Percentiles rank a stretch among this genome's conserved stretches.
These are phyloP conservation scores for Strigomonas galati DNA, from an alignment of 208 protist species.

Conservation along the genomic window DNA sequence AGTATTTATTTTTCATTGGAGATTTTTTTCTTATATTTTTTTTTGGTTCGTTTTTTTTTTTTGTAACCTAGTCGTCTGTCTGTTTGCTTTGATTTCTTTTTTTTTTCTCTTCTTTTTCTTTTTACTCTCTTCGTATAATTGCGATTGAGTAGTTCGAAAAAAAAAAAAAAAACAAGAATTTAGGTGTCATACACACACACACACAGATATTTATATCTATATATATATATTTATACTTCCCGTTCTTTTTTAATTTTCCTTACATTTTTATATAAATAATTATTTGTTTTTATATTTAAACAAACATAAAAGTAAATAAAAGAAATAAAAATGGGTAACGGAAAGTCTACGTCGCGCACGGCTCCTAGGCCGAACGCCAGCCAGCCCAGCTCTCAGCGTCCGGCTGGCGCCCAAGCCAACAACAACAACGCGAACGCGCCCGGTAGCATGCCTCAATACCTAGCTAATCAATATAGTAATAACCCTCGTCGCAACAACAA, in stretches of 20 bases:
- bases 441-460: conserved; percentile 56
- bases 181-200: conserved; percentile 8
- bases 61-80: not conserved
- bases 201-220: conserved; percentile 7
- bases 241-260: not conserved
- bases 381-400: not conserved
- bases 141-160: not conserved
- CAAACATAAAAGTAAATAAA: not conserved
- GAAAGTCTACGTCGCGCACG: conserved; percentile 7
- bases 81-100: conserved; percentile 1
- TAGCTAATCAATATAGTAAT: conserved; percentile 71
- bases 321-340: conserved; percentile 16
- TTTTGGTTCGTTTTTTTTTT: conserved; percentile 12
- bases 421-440: conserved; percentile 23
- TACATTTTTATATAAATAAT: conserved; percentile 5
- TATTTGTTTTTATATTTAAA: not conserved
- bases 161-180: conserved; percentile 1
- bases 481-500: conserved; percentile 23
- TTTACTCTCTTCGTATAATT: conserved; percentile 11
- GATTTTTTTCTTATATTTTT: conserved; percentile 14
- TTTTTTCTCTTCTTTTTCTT: conserved; percentile 14
- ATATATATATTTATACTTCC: conserved; percentile 13
- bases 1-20: conserved; percentile 9
- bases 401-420: conserved; percentile 3
- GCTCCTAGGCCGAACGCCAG: not conserved